A percentile compares a stretch with the other conserved stretches of the same genome.
These are phyloP conservation scores for Malassezia furfur DNA, from an alignment of 1,284 basidiomycete species.

Conservation along the genomic window DNA sequence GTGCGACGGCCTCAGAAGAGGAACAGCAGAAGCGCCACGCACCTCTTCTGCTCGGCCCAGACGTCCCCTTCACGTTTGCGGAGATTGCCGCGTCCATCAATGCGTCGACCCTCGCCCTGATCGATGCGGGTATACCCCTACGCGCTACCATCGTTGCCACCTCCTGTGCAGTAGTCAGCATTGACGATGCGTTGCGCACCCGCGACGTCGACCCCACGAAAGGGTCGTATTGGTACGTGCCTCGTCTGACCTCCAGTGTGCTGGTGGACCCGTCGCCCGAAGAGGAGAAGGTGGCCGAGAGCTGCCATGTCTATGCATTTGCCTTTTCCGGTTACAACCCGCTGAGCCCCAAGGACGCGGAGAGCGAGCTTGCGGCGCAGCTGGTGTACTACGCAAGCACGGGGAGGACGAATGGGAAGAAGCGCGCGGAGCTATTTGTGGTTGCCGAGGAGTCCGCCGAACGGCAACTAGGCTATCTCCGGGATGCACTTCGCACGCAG, in stretches of 20 bases:
- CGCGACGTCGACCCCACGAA: neutral
- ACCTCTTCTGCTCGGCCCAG: slow-evolving; percentile 34
- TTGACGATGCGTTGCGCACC: slow-evolving; percentile 10
- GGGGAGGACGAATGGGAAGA: neutral
- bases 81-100: slow-evolving; percentile 54
- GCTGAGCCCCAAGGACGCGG: neutral
- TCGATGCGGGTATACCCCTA: slow-evolving; percentile 51
- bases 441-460: neutral
- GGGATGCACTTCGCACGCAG: neutral
- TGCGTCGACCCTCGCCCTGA: slow-evolving; percentile 51
- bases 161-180: slow-evolving; percentile 48
- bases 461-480: neutral
- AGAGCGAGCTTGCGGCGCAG: neutral
- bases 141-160: slow-evolving; percentile 50
- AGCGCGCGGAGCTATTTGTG: neutral
- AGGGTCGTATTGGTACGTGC: neutral
- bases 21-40: neutral
- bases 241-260: slow-evolving; percentile 18
- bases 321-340: slow-evolving; percentile 23
- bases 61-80: slow-evolving; percentile 34
- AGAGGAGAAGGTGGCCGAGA: slow-evolving; percentile 29
- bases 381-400: slow-evolving; percentile 7
- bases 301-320: slow-evolving; percentile 37
- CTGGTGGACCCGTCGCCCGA: slow-evolving; percentile 34
- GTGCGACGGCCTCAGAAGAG: neutral